Base-by-base conservation (phyloP, 148 eudicot species). In the Gaultheria prostrata region DNA sequence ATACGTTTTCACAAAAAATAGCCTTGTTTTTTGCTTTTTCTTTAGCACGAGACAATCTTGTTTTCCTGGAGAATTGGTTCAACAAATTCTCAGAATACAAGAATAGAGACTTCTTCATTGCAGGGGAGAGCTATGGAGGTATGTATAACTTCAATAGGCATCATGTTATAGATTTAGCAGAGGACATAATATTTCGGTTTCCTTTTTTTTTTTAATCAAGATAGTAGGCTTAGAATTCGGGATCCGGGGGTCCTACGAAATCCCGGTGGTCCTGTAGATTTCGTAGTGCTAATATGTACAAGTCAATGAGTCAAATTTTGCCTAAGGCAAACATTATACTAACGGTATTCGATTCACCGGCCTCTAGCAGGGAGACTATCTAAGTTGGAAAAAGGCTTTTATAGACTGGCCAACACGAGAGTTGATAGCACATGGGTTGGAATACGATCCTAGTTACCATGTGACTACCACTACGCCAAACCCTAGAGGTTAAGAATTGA, bases 101-200 rank as follows among this genome's bases (percentile, higher is more conserved):
- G 81, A 87, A 85, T 48, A 90, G 93, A 21, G 93, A 91, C 72
- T 86, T 95, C 24, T 92, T 87, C 59, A 86, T 95, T 45, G 86
- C 96, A 17, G 98, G 98, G 79, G 98, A 91, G 79, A 95, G 98
- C 80, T 93, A 91, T 86, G 94, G 81, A 70, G 92, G 94, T 93
- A 83, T 51, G 74, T 56, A 14, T 49, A 46, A 76, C 61, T 57
- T 76, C 74, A 61, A 48, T 45, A 6, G 3, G 48, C 69, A 76
- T 17, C 24, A 11, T 24, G 0, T 14, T 4, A 7, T 76, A 11
- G 26, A 43, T 39, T 73, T 20, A 21, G 77, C 1, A 71, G 35
- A 71, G 46, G 46, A 33, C 10, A 71, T 39, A 39, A 39, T 4
- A 5, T 35, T 30, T 70, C 43, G 74, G 21, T 70, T 32, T 39